Evolutionary conservation across 1,284 basidiomycete genomes (phyloP), one percentile per base, ranked within the genome.

Genomic region (Meripilus lineatus): DNA sequence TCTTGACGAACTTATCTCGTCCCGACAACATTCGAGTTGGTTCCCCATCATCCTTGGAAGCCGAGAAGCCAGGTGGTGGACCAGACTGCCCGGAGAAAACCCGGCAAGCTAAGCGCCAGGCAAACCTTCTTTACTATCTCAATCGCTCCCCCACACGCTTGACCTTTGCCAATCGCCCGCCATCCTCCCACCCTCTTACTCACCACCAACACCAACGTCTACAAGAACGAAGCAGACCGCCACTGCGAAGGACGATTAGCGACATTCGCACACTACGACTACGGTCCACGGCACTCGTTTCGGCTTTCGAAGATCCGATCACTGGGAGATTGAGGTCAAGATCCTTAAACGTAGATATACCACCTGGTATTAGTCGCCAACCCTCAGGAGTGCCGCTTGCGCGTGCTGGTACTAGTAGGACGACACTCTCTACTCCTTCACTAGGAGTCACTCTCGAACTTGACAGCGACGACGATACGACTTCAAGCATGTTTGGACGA

Each of bases 91-190:
- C 28, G 8, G 28, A 30, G n/a, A 8, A 30, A 30, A 10, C 42
- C 23, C 20, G 18, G 15, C 8, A 6, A 10, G 20, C 35, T 17
- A 44, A 38, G 32, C 45, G 36, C 2, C 48, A 54, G 26, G 44
- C 50, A 3, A 55, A 57, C 35, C 46, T 58, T 17, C 45, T 50
- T 1, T 43, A 36, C 22, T 59, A 56, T 44, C 45, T 56, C 34
- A 50, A 52, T 36, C 47, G 41, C 5, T 56, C 53, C 7, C 52
- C 53, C 3, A 59, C 58, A n/a, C 52, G 49, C 15, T n/a, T 54
- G n/a, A 17, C 32, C 37, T 17, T 45, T 51, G 3, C 21, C 43
- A n/a, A 23, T 18, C 34, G 13, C 4, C 42, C 40, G 32, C 22
- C 39, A 1, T 25, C 38, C 2, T 30, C 38, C 15, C 47, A 49